A percentile compares a stretch with the other conserved stretches of the same genome.
Conservation (phyloP, 352 stramenopile genomes). For the Phytophthora sojae region DNA sequence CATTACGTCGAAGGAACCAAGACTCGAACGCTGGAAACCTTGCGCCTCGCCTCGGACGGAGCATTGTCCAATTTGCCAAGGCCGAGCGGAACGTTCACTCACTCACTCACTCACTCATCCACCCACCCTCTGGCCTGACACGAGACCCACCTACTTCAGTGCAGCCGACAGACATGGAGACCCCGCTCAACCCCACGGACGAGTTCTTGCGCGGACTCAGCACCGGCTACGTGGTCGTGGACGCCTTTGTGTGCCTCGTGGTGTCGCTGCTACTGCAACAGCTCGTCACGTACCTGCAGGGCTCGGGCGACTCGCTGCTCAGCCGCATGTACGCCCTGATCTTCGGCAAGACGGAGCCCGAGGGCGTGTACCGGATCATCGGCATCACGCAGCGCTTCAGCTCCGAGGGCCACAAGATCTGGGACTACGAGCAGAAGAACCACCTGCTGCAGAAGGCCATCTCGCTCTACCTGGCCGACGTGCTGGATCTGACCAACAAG, state of each 20-base stretch:
- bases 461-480: constrained; percentile 49
- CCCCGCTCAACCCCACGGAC: constrained; percentile 20
- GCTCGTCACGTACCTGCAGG: constrained; percentile 33
- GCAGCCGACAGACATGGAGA: constrained; percentile 8
- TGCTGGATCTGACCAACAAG: constrained; percentile 48
- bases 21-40: background rate
- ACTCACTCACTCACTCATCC: no score
- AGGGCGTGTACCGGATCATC: constrained; percentile 42
- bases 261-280: constrained; percentile 45
- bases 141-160: no score
- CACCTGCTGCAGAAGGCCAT: constrained; percentile 68
- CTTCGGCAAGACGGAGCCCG: constrained; percentile 26
- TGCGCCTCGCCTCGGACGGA: background rate
- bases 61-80: constrained; percentile 9
- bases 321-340: constrained; percentile 16
- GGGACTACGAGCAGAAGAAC: constrained; percentile 54
- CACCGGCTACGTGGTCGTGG: constrained; percentile 51
- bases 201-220: constrained; percentile 44
- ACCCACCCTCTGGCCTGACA: background rate
- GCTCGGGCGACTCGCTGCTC: constrained; percentile 30
- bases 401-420: constrained; percentile 42
- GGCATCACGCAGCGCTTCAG: constrained; percentile 53
- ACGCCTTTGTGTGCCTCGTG: constrained; percentile 55
- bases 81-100: background rate
- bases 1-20: background rate